Conservation (phyloP, 345 rosid genomes). For the Heritiera fomes region DNA sequence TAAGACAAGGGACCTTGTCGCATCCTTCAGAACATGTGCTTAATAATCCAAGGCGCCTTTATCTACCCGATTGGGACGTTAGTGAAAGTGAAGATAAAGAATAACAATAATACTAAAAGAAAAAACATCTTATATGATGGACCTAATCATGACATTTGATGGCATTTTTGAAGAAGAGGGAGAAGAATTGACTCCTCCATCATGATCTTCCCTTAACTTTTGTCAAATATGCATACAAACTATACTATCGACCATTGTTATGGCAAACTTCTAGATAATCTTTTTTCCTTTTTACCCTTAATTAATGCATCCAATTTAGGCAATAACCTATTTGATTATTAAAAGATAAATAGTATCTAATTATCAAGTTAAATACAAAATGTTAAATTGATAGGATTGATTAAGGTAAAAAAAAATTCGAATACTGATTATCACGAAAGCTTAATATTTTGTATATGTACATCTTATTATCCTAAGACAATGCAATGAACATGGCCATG, state of each 20-base stretch:
- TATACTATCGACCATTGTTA: background rate
- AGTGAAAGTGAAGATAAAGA: background rate
- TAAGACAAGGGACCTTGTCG: conserved; percentile 24
- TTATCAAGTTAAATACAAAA: background rate
- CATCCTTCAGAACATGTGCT: conserved; percentile 17
- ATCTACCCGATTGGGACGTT: background rate
- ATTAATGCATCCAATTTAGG: background rate
- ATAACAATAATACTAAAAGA: background rate
- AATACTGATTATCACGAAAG: too few species aligned
- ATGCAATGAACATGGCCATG: background rate
- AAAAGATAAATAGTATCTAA: background rate
- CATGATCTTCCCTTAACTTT: background rate
- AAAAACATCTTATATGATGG: background rate
- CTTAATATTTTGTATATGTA: background rate
- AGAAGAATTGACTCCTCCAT: background rate
- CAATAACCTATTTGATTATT: background rate
- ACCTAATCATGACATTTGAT: conserved; percentile 5
- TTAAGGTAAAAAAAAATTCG: too few species aligned
- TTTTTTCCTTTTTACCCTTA: background rate
- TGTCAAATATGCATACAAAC: background rate
- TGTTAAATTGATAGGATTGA: too few species aligned
- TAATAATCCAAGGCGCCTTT: conserved; percentile 24
- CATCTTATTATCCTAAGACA: background rate
- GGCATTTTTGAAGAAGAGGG: background rate
- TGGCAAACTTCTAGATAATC: background rate